A percentile compares a stretch with the other conserved stretches of the same genome.
Conservation (phyloP, 352 stramenopile genomes). For the Phytophthora foliorum region DNA sequence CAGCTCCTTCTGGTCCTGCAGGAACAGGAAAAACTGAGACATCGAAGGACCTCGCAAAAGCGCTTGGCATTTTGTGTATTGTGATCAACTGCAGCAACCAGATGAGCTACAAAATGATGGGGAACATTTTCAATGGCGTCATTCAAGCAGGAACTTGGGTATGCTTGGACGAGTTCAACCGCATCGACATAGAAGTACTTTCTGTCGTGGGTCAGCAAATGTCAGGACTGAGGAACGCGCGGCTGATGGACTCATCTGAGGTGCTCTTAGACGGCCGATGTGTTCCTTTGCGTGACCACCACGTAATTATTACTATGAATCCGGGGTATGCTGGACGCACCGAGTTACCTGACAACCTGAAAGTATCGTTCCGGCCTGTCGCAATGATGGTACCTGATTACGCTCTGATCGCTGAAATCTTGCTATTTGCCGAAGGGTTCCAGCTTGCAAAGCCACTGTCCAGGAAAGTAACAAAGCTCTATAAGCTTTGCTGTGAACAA, state of each 20-base stretch:
- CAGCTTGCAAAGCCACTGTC: slow-evolving; percentile 68
- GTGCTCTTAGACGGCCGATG: slow-evolving; percentile 67
- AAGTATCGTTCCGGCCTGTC: slow-evolving; percentile 84
- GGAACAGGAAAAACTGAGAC: slow-evolving; percentile 96
- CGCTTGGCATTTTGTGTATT: slow-evolving; percentile 93
- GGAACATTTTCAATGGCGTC: slow-evolving; percentile 88
- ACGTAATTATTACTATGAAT: slow-evolving; percentile 93
- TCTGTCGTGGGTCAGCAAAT: slow-evolving; percentile 92
- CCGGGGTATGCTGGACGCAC: slow-evolving; percentile 82
- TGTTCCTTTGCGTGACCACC: slow-evolving; percentile 69
- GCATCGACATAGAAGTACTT: slow-evolving; percentile 90
- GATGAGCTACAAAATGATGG: slow-evolving; percentile 93
- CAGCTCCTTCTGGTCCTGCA: slow-evolving; percentile 88
- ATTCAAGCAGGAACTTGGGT: slow-evolving; percentile 83
- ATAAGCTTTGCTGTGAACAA: slow-evolving; percentile 89
- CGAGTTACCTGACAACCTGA: slow-evolving; percentile 89
- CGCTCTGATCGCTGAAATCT: slow-evolving; percentile 84
- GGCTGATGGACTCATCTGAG: slow-evolving; percentile 42
- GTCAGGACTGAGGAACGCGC: slow-evolving; percentile 65
- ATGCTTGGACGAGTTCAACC: slow-evolving; percentile 93
- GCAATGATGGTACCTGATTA: slow-evolving; percentile 94
- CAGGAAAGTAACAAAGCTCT: slow-evolving; percentile 80
- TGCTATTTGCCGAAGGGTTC: slow-evolving; percentile 88
- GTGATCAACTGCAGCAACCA: slow-evolving; percentile 98
- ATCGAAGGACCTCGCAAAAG: slow-evolving; percentile 94